Percentiles rank a stretch among this genome's conserved stretches.
These are phyloP conservation scores for Aphanomyces astaci DNA, from an alignment of 352 stramenopile genomes.

Conservation along the genomic window DNA sequence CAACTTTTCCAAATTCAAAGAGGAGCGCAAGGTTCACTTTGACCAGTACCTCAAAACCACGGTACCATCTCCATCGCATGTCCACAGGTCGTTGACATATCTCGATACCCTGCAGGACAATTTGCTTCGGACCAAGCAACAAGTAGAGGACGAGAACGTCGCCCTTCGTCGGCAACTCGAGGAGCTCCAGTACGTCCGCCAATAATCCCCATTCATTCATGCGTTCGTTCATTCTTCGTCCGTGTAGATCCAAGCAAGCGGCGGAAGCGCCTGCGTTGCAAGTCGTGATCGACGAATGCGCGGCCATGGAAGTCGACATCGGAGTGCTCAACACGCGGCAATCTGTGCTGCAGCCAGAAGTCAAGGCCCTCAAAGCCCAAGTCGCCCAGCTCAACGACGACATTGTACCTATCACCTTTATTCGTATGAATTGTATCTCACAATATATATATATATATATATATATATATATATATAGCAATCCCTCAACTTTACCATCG, in stretches of 20 bases:
- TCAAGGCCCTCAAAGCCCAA: constrained; percentile 61
- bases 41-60: constrained; percentile 69
- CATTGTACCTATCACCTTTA: constrained; percentile 1
- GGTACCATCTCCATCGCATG: background rate
- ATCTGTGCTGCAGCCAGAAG: constrained; percentile 77
- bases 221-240: no score
- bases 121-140: constrained; percentile 35
- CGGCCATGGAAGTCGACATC: constrained; percentile 83
- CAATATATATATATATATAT: no score
- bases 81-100: background rate
- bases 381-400: constrained; percentile 81
- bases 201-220: background rate
- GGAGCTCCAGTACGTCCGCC: constrained; percentile 31
- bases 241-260: constrained; percentile 34
- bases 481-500: constrained; percentile 58
- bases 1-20: constrained; percentile 96
- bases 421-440: no score
- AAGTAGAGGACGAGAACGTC: constrained; percentile 54
- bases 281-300: constrained; percentile 70
- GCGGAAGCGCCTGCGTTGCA: constrained; percentile 47
- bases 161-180: constrained; percentile 53
- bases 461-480: no score
- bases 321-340: constrained; percentile 87
- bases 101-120: constrained; percentile 37
- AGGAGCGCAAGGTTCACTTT: constrained; percentile 87